phyloP scores from a whole-genome alignment of 495 filamentous ascomycete genomes.

The Cryomyces antarcticus region DNA sequence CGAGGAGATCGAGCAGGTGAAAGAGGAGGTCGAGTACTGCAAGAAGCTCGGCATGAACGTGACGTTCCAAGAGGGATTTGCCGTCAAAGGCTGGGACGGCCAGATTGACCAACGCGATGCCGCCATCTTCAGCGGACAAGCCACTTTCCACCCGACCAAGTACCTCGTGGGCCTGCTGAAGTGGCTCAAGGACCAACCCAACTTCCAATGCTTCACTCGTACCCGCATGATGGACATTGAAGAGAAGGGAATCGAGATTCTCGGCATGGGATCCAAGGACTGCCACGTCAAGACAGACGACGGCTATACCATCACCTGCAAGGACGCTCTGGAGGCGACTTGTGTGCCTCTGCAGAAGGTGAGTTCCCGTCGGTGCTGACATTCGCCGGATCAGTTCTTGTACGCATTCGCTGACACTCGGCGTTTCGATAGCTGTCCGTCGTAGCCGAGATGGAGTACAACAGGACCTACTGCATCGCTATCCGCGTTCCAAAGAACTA shows the following conservation, averaged over 20 bases:
- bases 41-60: constrained; percentile 23
- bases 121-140: constrained; percentile 27
- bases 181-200: constrained; percentile 27
- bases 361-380: no score
- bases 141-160: constrained; percentile 36
- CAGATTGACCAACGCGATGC: constrained; percentile 28
- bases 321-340: constrained; percentile 31
- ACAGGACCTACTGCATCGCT: constrained; percentile 36
- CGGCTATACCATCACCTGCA: constrained; percentile 26
- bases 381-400: no score
- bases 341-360: constrained; percentile 33
- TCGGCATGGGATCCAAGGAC: constrained; percentile 3
- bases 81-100: constrained; percentile 27
- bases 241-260: constrained; percentile 23
- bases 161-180: constrained; percentile 30
- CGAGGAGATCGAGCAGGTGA: constrained; percentile 19
- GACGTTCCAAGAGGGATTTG: constrained; percentile 18
- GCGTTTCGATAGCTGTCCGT: constrained; percentile 14
- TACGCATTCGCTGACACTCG: no score
- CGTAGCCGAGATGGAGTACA: constrained; percentile 28
- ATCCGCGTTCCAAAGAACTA: constrained; percentile 29
- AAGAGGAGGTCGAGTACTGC: constrained; percentile 24
- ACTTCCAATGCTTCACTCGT: constrained; percentile 31
- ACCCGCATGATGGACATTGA: constrained; percentile 27
- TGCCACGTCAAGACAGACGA: constrained; percentile 23